These are phyloP conservation scores for Daphne laureola DNA, from an alignment of 441 rosid genomes.

Conservation along the genomic window DNA sequence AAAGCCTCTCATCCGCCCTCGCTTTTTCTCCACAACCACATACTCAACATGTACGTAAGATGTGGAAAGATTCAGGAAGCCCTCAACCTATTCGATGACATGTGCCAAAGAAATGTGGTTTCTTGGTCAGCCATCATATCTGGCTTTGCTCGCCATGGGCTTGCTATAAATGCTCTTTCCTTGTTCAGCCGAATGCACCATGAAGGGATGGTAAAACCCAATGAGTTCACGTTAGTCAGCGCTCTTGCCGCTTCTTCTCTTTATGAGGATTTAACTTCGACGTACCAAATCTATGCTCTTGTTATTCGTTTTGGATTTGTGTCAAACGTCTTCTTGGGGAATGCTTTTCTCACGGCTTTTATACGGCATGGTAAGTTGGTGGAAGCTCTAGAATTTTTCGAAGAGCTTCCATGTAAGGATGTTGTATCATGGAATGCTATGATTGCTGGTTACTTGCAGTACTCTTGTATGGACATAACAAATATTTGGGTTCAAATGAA, in stretches of 20 bases:
- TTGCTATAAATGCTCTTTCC: slow-evolving; percentile 15
- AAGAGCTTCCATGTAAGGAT: slow-evolving; percentile 19
- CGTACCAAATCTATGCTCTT: slow-evolving; percentile 23
- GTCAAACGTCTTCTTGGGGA: slow-evolving; percentile 24
- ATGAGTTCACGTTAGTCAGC: slow-evolving; percentile 32
- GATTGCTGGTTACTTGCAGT: slow-evolving; percentile 29
- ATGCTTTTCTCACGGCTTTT: slow-evolving; percentile 36
- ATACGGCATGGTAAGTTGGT: slow-evolving; percentile 29
- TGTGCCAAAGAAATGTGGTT: slow-evolving; percentile 26
- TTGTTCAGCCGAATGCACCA: slow-evolving; percentile 21
- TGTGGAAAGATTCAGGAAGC: slow-evolving; percentile 20
- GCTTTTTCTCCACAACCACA: slow-evolving; percentile 27
- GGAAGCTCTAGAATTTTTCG: slow-evolving; percentile 34
- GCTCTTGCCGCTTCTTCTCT: slow-evolving; percentile 27
- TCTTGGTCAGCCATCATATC: slow-evolving; percentile 31
- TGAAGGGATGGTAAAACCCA: slow-evolving; percentile 21
- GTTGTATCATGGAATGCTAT: slow-evolving; percentile 37
- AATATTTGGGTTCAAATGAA: slow-evolving; percentile 34
- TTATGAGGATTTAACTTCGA: slow-evolving; percentile 10
- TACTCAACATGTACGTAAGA: slow-evolving; percentile 26
- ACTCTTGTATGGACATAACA: slow-evolving; percentile 22
- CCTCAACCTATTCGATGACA: slow-evolving; percentile 28
- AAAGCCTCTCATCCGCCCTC: slow-evolving; percentile 21
- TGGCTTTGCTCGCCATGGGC: slow-evolving; percentile 24
- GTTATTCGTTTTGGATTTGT: slow-evolving; percentile 26